Evolutionary conservation across 176 grass and related monocot species (phyloP), one percentile per base, ranked within the genome.

Genomic region (Musa beccarii): DNA sequence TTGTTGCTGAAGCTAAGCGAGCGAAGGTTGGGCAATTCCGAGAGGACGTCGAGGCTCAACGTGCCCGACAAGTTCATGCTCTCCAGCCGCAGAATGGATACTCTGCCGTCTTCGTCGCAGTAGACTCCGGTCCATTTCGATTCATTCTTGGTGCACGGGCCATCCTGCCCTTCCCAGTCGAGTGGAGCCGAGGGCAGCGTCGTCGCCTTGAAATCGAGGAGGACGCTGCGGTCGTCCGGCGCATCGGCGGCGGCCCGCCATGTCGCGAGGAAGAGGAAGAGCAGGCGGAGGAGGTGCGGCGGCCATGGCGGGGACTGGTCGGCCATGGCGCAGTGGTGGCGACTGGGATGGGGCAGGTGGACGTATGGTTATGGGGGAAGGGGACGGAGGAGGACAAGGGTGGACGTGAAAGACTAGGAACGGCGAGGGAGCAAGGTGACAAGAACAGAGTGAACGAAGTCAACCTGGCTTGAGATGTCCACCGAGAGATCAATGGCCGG

Each of bases 1-100:
- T 98, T 98, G 72, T 76, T 73, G 11, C 75, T 75, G 24, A 98
- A 75, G 82, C 94, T 98, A 66, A 98, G 84, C 43, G 86, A 74
- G 5, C 94, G 94, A 22, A 98, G 88, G 0, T 43, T 50, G 2
- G n/a, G 73, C 8, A 98, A 80, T 1, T 19, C 74, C 0, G 61
- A 78, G 29, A 96, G 89, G 53, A 55, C 19, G 10, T 24, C 1
- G 13, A 98, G 24, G 69, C 61, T 59, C 20, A 89, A 84, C n/a
- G 50, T 49, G 21, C 94, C 94, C 19, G 80, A 79, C 3, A 98
- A 82, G 13, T 13, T 59, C 77, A 98, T 82, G 80, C 49, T 10
- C 79, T 98, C 84, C 11, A 98, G 84, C 68, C 77, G 56, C 25
- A 93, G 79, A 25, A 69, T 51, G 14, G 21, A 6, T 49, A 98